Base-by-base conservation (phyloP, 257 asterid genomes). In the Parsonsia alboflavescens region DNA sequence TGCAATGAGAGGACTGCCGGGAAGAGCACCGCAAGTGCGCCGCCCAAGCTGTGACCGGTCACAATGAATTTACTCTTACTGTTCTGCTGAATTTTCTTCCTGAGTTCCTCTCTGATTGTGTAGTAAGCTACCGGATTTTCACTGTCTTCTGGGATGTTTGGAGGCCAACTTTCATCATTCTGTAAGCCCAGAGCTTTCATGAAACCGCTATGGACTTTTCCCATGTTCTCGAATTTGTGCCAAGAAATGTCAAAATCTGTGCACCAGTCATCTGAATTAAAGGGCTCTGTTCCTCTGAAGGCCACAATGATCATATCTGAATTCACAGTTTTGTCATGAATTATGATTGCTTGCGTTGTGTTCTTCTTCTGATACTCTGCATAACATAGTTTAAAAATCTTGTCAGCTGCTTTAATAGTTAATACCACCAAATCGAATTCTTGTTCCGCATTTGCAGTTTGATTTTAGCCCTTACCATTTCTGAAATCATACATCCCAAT, bases 1-100 rank as follows among this genome's bases (percentile, higher is more conserved):
- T 83, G 87, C 67, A 77, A 42, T 7, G 79, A 89, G 54, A 91
- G 82, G 74, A 82, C 85, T 5, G 91, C 84, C 0, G 97, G 80
- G 70, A 86, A 88, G 4, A 89, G 85, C 19, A 84, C 58, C 0
- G 93, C 92, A 0, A 91, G 84, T 0, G 93, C 96, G 49, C 91
- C 96, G 0, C 97, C 97, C 19, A 91, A 68, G 82, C 97, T 91
- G 57, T 91, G 96, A 1, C 97, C 93, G 0, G 96, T 88, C 36
- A 88, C 22, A 9, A 89, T 56, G 61, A 89, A 68, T 46, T 72
- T 86, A 1, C 89, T 71, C 10, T 8, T 45, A 1, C 0, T 33
- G 49, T 81, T 81, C 28, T 1, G 46, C 44, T 67, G 9, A 10
- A 84, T 54, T 2, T 77, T 65, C 1, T 28, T 39, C 53, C 75